Base-by-base conservation (phyloP, 2,329 filamentous ascomycete genomes). In the Aureobasidium sp. region DNA sequence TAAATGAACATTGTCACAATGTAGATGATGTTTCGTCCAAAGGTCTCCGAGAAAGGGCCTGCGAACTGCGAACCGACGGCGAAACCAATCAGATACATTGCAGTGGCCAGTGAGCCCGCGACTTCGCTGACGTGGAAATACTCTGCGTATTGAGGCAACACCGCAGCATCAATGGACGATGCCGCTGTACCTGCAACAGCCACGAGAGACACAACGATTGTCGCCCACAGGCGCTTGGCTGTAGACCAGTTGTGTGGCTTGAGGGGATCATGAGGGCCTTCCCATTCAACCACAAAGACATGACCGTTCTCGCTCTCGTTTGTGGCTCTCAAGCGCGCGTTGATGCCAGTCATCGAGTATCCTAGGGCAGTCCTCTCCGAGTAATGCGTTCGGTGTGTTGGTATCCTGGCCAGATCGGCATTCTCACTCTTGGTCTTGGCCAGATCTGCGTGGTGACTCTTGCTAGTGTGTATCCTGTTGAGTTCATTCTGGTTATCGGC, bases 41-140 rank as follows among this genome's bases (percentile, higher is more conserved):
- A 69, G 0, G 73, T 74, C 64, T 78, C 76, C 0, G 74, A 75
- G 7, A 76, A 69, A 0, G 76, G 75, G 2, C 73, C 74, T 9
- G 73, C 70, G 36, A 76, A 70, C 1, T 76, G 66, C 3, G 75
- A 71, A 5, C 75, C 76, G 17, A 70, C 63, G 3, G 71, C 75
- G 39, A 76, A 69, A 1, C 79, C 79, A 34, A 81, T 72, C 7
- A 81, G 37, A 9, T 52, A 61, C 56, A 59, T 50, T 3, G 56
- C 56, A 12, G 61, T 63, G 4, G 53, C 61, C 12, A 63, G 12
- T 9, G 61, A 59, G 12, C 55, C 61, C 2, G 61, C 53, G 2
- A 59, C 55, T 13, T 63, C 53, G 26, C 61, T 63, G 12, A 63
- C 23, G 20, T 42, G 41, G 23, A 56, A 63, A 29, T 62, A 62